These are phyloP conservation scores for Lachnellula suecica DNA, from an alignment of 2,329 filamentous ascomycete species.

Conservation along the genomic window DNA sequence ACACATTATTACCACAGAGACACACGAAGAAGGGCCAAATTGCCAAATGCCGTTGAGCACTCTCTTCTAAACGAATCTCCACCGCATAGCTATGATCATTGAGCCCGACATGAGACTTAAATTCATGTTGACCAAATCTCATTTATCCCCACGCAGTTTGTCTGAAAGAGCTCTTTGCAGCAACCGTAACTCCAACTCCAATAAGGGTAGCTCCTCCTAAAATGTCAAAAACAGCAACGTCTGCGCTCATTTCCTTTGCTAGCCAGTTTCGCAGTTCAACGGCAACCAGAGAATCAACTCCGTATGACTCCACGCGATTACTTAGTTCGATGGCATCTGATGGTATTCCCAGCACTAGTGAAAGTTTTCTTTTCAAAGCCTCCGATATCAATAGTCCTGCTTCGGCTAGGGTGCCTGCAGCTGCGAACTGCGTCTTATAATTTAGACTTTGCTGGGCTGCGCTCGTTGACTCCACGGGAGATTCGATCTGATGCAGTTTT, in stretches of 20 bases:
- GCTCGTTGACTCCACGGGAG: neutral
- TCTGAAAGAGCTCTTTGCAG: neutral
- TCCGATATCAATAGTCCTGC: neutral
- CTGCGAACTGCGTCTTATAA: neutral
- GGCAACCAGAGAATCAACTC: slow-evolving; percentile 52
- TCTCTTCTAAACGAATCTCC: too few relatives aligned
- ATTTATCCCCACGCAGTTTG: neutral
- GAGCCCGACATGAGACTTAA: too few relatives aligned
- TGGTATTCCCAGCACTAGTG: slow-evolving; percentile 25
- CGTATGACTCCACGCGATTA: slow-evolving; percentile 37
- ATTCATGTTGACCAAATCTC: neutral
- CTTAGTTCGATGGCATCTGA: slow-evolving; percentile 24
- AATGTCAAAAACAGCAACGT: slow-evolving; percentile 30
- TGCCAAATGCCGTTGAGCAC: too few relatives aligned
- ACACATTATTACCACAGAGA: too few relatives aligned
- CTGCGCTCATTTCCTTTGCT: slow-evolving; percentile 38
- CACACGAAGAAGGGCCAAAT: too few relatives aligned
- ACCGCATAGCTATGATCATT: too few relatives aligned
- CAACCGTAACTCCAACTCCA: neutral
- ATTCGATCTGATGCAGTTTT: neutral
- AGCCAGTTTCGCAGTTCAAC: slow-evolving; percentile 51
- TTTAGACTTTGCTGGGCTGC: neutral
- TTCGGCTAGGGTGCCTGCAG: neutral
- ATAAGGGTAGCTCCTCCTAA: neutral
- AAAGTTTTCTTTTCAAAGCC: slow-evolving; percentile 12